A percentile compares a stretch with the other conserved stretches of the same genome.
phyloP scores from a whole-genome alignment of 2,329 filamentous ascomycete species.

The Pezizomycotina sp. region DNA sequence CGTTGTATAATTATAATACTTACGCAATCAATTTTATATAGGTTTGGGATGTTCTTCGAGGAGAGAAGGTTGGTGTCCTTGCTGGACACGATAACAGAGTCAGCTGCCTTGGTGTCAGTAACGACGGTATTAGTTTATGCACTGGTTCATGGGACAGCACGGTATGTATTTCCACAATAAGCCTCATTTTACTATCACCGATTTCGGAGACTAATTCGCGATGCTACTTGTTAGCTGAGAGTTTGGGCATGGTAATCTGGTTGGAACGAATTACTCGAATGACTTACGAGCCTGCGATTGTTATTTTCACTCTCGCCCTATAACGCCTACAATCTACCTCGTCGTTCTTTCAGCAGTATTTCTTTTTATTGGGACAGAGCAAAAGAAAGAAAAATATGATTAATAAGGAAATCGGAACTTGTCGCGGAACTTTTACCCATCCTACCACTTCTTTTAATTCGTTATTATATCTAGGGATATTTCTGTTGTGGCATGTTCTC shows the following conservation, averaged over 20 bases:
- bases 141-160: slow-evolving; percentile 98
- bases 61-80: slow-evolving; percentile 90
- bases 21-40: slow-evolving; percentile 29
- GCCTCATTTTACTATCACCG: neutral
- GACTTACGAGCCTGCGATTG: no score
- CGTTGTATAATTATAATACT: neutral
- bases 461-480: no score
- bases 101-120: slow-evolving; percentile 95
- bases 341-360: no score
- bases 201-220: slow-evolving; percentile 26
- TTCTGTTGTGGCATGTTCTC: no score
- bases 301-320: no score
- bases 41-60: slow-evolving; percentile 96
- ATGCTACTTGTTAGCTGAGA: slow-evolving; percentile 63
- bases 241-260: slow-evolving; percentile 59
- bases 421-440: no score
- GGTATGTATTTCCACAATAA: slow-evolving; percentile 42
- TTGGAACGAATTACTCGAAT: no score
- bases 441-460: no score
- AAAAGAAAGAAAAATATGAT: no score
- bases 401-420: no score
- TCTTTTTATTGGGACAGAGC: no score
- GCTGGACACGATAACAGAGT: slow-evolving; percentile 97
- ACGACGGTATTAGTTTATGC: slow-evolving; percentile 97
- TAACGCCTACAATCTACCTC: no score